Evolutionary conservation across 495 filamentous ascomycete species (phyloP).

Genomic region (Endocarpon pusillum): DNA sequence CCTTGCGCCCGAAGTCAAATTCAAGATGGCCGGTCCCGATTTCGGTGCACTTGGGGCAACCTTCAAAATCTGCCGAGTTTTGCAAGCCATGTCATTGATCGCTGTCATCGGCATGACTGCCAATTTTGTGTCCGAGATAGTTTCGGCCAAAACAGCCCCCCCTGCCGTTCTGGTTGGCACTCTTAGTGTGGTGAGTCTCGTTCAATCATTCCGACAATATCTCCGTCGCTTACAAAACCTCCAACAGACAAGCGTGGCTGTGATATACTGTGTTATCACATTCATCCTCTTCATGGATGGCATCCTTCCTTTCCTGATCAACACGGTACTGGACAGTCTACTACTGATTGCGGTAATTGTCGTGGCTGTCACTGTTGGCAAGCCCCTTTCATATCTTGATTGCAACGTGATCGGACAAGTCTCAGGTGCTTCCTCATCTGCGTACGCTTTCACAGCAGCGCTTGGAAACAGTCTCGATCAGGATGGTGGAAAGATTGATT

Average conservation of each 20-base stretch:
- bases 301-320: constrained; percentile 54
- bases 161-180: constrained; percentile 62
- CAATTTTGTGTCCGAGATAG: constrained; percentile 68
- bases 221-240: constrained; percentile 1
- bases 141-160: constrained; percentile 40
- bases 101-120: constrained; percentile 64
- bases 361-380: constrained; percentile 55
- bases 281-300: constrained; percentile 60
- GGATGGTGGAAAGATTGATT: constrained; percentile 31
- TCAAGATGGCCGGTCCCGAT: no score
- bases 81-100: constrained; percentile 58
- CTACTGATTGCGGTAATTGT: constrained; percentile 57
- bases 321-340: constrained; percentile 43
- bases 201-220: neutral
- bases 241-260: constrained; percentile 53
- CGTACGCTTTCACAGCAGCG: constrained; percentile 28
- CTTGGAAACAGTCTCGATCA: constrained; percentile 22
- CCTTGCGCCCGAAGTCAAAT: no score
- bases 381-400: constrained; percentile 61
- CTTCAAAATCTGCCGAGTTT: constrained; percentile 54
- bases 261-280: constrained; percentile 59
- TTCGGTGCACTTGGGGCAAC: constrained; percentile 63
- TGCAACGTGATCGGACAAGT: constrained; percentile 39
- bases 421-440: constrained; percentile 18
- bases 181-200: constrained; percentile 54